Conservation (phyloP, 768 basidiomycete genomes). For the Suillus brevipes region DNA sequence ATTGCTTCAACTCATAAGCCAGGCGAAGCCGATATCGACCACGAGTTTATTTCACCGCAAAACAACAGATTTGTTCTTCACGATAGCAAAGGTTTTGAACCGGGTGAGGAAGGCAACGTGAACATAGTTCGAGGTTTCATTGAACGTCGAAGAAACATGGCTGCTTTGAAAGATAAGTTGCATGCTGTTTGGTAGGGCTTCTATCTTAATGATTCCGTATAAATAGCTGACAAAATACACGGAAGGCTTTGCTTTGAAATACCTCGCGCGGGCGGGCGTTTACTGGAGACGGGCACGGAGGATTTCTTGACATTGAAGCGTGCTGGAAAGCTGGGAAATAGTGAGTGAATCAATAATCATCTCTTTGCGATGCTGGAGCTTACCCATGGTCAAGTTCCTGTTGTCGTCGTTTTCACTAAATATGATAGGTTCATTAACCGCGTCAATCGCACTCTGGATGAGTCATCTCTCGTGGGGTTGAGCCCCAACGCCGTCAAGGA, state of each 20-base stretch:
- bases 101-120: neutral
- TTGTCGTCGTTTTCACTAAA: neutral
- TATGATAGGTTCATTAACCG: neutral
- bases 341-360: neutral
- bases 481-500: neutral
- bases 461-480: neutral
- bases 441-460: neutral
- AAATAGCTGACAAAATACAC: neutral
- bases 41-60: neutral
- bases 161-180: neutral
- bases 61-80: neutral
- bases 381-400: neutral
- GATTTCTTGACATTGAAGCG: neutral
- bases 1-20: neutral
- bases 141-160: neutral
- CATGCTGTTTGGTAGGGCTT: neutral
- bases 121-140: neutral
- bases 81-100: slow-evolving; percentile 1
- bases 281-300: neutral
- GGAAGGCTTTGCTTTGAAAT: neutral
- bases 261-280: neutral
- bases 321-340: neutral
- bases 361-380: neutral
- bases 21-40: neutral
- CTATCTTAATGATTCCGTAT: neutral